These are phyloP conservation scores for Aureobasidium vineae DNA, from an alignment of 2,329 filamentous ascomycete genomes.

Conservation along the genomic window DNA sequence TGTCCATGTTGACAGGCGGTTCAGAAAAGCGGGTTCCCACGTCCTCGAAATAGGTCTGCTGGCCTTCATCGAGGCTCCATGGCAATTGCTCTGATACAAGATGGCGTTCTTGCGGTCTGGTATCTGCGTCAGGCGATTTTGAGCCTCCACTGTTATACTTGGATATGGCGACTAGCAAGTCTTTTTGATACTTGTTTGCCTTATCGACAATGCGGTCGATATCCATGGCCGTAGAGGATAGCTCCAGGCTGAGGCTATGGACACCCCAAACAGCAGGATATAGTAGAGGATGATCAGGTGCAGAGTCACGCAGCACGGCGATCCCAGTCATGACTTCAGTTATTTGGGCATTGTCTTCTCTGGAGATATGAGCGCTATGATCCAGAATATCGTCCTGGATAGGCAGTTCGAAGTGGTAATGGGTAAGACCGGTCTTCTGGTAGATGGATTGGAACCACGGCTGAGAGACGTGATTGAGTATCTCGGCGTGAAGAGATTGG, in stretches of 20 bases:
- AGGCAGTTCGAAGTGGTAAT: slow-evolving; percentile 45
- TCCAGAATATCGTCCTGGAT: slow-evolving; percentile 53
- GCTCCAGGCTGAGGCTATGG: background rate
- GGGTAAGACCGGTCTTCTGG: slow-evolving; percentile 69
- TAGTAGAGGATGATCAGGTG: slow-evolving; percentile 22
- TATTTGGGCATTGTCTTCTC: slow-evolving; percentile 12
- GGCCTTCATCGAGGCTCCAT: slow-evolving; percentile 59
- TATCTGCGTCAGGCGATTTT: background rate
- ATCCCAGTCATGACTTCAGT: slow-evolving; percentile 16
- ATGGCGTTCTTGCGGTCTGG: background rate
- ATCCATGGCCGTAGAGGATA: background rate
- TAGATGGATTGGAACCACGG: slow-evolving; percentile 68
- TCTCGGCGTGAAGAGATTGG: slow-evolving; percentile 46
- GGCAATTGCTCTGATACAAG: slow-evolving; percentile 31
- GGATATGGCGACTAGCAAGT: slow-evolving; percentile 23
- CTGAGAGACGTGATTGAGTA: slow-evolving; percentile 60
- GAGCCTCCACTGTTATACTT: background rate
- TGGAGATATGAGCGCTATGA: background rate
- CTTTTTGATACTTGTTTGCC: slow-evolving; percentile 26
- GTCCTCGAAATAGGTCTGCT: slow-evolving; percentile 44
- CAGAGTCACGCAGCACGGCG: background rate
- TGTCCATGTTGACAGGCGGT: background rate
- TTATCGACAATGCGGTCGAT: slow-evolving; percentile 20
- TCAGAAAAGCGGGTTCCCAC: slow-evolving; percentile 12
- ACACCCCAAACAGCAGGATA: slow-evolving; percentile 11